Conservation (phyloP, 805 yeast genomes). For the Ogataea dorogensis region DNA sequence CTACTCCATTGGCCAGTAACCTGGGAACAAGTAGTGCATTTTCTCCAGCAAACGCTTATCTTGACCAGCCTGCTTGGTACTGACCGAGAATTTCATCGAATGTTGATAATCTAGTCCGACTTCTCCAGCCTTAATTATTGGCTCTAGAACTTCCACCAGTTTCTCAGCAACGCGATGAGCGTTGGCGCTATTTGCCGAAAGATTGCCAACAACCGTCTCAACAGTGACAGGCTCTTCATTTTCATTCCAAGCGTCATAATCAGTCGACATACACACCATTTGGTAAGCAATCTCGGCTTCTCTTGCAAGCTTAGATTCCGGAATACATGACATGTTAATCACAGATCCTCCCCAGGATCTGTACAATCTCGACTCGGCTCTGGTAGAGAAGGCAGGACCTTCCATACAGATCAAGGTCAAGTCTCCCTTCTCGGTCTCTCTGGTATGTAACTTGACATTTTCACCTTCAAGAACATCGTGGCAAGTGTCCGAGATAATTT, state of each 20-base stretch:
- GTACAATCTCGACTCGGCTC: constrained; percentile 93
- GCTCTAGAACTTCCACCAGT: constrained; percentile 65
- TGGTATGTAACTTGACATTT: constrained; percentile 63
- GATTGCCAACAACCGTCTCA: constrained; percentile 91
- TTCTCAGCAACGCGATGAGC: constrained; percentile 76
- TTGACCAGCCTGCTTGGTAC: constrained; percentile 73
- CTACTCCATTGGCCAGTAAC: constrained; percentile 63
- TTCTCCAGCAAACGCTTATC: constrained; percentile 70
- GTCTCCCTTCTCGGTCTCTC: constrained; percentile 63
- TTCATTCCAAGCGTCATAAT: constrained; percentile 98
- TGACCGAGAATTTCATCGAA: constrained; percentile 75
- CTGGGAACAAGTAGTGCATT: constrained; percentile 87
- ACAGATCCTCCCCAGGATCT: constrained; percentile 88
- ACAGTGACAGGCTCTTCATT: constrained; percentile 95
- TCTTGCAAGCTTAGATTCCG: constrained; percentile 96
- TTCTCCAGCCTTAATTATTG: constrained; percentile 53
- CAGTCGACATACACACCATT: constrained; percentile 99
- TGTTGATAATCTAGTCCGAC: constrained; percentile 74
- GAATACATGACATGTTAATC: constrained; percentile 94
- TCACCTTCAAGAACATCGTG: constrained; percentile 54
- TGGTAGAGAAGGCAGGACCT: constrained; percentile 96
- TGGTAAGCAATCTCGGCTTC: constrained; percentile 97
- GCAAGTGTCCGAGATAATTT: constrained; percentile 57
- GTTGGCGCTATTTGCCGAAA: constrained; percentile 81
- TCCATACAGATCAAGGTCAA: constrained; percentile 94